Evolutionary conservation across 805 yeast species (phyloP), one percentile per base, ranked within the genome.

Genomic region (Cyberlindnera subsufficiens): DNA sequence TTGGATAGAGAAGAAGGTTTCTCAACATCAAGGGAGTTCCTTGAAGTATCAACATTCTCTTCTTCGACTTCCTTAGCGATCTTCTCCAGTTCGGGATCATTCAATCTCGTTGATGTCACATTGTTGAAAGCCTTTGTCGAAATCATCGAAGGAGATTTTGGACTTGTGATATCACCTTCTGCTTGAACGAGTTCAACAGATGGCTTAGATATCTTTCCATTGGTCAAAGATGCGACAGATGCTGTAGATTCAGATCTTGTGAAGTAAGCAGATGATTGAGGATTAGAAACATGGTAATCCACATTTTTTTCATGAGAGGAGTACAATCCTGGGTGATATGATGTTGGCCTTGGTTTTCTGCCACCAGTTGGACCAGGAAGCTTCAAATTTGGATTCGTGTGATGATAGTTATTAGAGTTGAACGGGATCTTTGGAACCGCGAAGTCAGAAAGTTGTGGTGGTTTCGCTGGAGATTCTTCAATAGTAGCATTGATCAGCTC

Each of bases 301-400:
- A 43, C 30, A 16, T 19, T 10, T 10, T 37, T 39, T 3, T 37
- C 6, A 17, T 42, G 47, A 27, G 44, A 39, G 15, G 68, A 51
- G 42, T 55, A 55, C 25, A 77, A 68, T 2, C 82, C 73, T 15
- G 95, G 95, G 57, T 86, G 90, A 56, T 82, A 86, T 9, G 93
- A 84, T 0, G 91, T 85, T 34, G 95, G 95, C 59, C 95, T 75
- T 44, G 88, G 90, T 55, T 77, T 81, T 59, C 78, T 74, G 40
- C 70, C 68, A 25, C 72, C 75, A 10, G 15, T 29, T 8, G 76
- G 74, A n/a, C 58, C 58, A 14, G 62, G 60, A 18, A 60, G 43
- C 41, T 56, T 60, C 37, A 55, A 58, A 32, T 35, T 50, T 22
- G 50, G 45, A 30, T 37, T 39, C n/a, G 50, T 45, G 16, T 45